Evolutionary conservation across 768 basidiomycete species (phyloP).

Genomic region (Lactifluus echinatus): DNA sequence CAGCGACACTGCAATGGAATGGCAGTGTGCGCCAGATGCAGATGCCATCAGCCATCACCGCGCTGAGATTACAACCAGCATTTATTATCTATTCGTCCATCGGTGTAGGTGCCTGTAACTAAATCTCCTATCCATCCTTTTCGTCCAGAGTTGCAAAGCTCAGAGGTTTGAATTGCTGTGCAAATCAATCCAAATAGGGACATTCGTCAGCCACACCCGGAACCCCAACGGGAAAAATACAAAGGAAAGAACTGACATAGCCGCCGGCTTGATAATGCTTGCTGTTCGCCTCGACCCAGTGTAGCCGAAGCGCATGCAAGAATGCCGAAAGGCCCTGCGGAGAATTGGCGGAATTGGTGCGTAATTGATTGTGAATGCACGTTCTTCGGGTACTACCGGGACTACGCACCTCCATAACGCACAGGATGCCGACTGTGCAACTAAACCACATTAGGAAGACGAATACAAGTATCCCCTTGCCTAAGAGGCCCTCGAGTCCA

Average conservation of each 20-base stretch:
- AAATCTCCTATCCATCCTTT: conserved; percentile 23
- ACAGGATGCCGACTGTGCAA: conserved; percentile 69
- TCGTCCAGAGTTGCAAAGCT: conserved; percentile 39
- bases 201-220: conserved; percentile 20
- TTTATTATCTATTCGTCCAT: not conserved
- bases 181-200: conserved; percentile 25
- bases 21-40: not conserved
- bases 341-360: conserved; percentile 4
- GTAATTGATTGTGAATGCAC: conserved; percentile 13
- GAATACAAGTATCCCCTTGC: conserved; percentile 36
- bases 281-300: conserved; percentile 98
- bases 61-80: not conserved
- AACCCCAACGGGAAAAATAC: not conserved
- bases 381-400: conserved; percentile 18
- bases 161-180: conserved; percentile 43
- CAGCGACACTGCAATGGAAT: not conserved
- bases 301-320: conserved; percentile 89
- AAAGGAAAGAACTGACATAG: conserved; percentile 51
- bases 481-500: conserved; percentile 56
- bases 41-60: no score
- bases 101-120: not conserved
- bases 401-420: conserved; percentile 86
- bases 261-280: conserved; percentile 91
- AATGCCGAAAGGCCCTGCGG: conserved; percentile 86
- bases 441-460: conserved; percentile 67